phyloP scores from a whole-genome alignment of 2,329 filamentous ascomycete species.

The Fonsecaea multimorphosa region DNA sequence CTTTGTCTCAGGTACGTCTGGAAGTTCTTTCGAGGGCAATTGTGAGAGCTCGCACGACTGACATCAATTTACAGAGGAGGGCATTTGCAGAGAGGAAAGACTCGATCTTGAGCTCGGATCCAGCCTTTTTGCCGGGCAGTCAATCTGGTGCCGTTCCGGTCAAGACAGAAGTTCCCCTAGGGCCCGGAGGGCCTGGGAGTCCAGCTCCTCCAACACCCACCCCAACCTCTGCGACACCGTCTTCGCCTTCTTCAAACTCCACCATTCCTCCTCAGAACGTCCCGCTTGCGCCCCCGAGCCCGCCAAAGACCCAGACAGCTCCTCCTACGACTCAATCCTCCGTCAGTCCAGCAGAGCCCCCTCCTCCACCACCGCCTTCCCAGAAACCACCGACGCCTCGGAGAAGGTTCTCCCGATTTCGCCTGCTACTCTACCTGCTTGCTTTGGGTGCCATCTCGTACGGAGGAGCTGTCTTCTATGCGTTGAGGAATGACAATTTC shows the following conservation, averaged over 20 bases:
- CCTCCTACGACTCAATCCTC: constrained; percentile 45
- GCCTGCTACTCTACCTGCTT: constrained; percentile 76
- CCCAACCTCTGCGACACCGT: constrained; percentile 42
- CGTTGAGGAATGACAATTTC: constrained; percentile 93
- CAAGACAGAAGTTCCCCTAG: constrained; percentile 35
- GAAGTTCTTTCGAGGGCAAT: constrained; percentile 11
- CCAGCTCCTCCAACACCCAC: constrained; percentile 35
- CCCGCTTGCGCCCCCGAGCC: constrained; percentile 53
- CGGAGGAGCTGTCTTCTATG: constrained; percentile 88
- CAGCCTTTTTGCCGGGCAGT: constrained; percentile 31
- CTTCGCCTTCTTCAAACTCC: constrained; percentile 53
- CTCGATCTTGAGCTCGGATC: constrained; percentile 38
- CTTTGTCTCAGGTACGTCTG: constrained; percentile 31
- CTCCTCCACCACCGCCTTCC: constrained; percentile 46
- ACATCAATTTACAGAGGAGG: constrained; percentile 31
- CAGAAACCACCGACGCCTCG: constrained; percentile 52
- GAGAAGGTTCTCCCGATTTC: constrained; percentile 73
- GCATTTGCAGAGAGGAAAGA: constrained; percentile 37
- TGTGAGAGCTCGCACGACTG: constrained; percentile 27
- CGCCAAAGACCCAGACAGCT: constrained; percentile 45
- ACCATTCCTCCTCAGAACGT: constrained; percentile 58
- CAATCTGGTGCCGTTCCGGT: constrained; percentile 29
- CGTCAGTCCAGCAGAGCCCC: constrained; percentile 39
- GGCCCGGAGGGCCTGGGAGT: constrained; percentile 33
- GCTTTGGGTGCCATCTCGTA: constrained; percentile 80